Conservation (phyloP, 2,329 filamentous ascomycete genomes). For the Fusarium sororula region DNA sequence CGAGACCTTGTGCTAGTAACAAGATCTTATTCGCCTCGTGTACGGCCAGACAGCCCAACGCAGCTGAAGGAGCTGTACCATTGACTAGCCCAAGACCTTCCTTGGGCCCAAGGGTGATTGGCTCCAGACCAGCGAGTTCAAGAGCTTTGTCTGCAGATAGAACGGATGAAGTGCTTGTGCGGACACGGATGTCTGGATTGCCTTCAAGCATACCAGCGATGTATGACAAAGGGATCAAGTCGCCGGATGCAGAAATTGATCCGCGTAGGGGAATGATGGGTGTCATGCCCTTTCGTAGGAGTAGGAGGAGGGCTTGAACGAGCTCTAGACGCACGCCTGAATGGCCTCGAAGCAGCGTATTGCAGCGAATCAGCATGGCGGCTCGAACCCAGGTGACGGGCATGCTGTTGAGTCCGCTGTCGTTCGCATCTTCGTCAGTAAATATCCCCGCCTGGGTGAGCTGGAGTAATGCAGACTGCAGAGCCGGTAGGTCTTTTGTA, state of each 20-base stretch:
- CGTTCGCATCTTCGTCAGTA: rapidly evolving
- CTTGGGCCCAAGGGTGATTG: not conserved
- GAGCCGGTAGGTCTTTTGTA: not conserved
- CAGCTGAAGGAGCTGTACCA: not conserved
- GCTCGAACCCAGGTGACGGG: not conserved
- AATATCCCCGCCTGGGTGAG: not conserved
- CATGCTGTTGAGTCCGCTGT: not conserved
- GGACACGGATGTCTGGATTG: not conserved
- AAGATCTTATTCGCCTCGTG: not conserved
- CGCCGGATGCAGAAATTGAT: not conserved
- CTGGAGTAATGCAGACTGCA: not conserved
- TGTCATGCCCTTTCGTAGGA: rapidly evolving
- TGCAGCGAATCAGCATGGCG: not conserved
- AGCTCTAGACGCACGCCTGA: not conserved
- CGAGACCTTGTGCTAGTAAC: not conserved
- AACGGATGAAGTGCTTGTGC: rapidly evolving
- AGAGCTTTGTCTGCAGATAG: rapidly evolving
- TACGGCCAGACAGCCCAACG: rapidly evolving
- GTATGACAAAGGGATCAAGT: not conserved
- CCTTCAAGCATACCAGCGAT: not conserved
- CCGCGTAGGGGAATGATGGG: not conserved
- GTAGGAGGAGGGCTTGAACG: not conserved
- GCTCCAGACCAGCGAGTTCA: rapidly evolving
- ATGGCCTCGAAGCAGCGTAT: rapidly evolving
- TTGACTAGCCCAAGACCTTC: not conserved